Conservation (phyloP, 2,329 filamentous ascomycete species). For the Sporothrix phasma region DNA sequence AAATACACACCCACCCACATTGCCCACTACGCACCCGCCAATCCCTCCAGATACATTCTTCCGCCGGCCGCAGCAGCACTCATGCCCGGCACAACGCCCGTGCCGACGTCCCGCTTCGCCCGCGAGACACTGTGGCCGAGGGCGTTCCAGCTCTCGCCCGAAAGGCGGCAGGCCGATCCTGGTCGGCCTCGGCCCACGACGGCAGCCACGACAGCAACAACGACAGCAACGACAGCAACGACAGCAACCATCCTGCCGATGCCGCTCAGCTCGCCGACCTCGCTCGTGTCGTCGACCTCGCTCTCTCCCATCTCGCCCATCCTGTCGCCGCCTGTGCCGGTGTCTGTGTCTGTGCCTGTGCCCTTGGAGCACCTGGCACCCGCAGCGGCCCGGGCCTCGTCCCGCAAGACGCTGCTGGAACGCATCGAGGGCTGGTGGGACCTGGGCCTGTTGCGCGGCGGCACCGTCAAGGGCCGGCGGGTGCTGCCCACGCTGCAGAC, state of each 20-base stretch:
- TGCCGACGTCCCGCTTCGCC: background rate
- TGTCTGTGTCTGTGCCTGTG: background rate
- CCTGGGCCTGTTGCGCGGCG: conserved; percentile 32
- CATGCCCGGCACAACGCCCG: background rate
- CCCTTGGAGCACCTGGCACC: conserved; percentile 9
- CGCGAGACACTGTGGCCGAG: conserved; percentile 15
- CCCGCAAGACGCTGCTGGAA: conserved; percentile 38
- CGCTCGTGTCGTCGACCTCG: background rate
- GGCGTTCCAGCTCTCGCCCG: conserved; percentile 15
- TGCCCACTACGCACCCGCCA: background rate
- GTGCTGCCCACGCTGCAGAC: background rate
- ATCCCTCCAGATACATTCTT: background rate
- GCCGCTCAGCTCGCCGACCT: background rate
- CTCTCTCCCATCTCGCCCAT: conserved; percentile 8
- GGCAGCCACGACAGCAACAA: background rate
- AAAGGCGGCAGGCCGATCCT: background rate
- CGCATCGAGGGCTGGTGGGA: conserved; percentile 48
- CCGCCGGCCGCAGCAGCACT: background rate
- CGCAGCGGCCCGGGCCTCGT: conserved; percentile 21
- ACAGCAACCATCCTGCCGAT: background rate
- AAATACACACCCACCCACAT: background rate
- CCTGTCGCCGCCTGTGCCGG: background rate
- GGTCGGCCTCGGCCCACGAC: too few relatives aligned
- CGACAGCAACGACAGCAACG: background rate
- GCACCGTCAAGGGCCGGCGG: conserved; percentile 29